These are phyloP conservation scores for Nemania abortiva DNA, from an alignment of 2,329 filamentous ascomycete species.

Conservation along the genomic window DNA sequence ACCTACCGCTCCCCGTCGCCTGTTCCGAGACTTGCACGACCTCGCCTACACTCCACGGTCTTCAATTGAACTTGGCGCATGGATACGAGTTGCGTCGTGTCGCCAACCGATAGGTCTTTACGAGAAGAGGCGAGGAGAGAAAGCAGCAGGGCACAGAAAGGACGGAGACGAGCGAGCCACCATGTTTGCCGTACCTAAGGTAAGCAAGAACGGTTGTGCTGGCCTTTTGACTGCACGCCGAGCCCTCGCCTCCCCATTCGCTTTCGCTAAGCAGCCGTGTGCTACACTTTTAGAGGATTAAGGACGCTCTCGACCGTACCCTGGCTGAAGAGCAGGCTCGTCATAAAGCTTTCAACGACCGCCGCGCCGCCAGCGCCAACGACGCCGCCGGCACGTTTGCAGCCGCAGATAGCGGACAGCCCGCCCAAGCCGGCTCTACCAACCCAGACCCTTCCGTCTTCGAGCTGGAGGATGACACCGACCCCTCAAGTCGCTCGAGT, in stretches of 20 bases:
- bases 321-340: constrained; percentile 94
- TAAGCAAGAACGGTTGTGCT: constrained; percentile 31
- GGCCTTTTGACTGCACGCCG: background rate
- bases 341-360: constrained; percentile 67
- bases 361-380: constrained; percentile 56
- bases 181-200: constrained; percentile 47
- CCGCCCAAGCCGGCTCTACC: constrained; percentile 53
- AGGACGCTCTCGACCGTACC: constrained; percentile 85
- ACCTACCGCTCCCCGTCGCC: background rate
- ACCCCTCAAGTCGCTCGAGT: constrained; percentile 70
- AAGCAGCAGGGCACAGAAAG: background rate
- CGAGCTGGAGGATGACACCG: constrained; percentile 87
- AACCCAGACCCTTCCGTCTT: constrained; percentile 89
- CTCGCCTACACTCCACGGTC: no score
- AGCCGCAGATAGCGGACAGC: constrained; percentile 54
- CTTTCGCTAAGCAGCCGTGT: constrained; percentile 27
- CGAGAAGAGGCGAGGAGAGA: constrained; percentile 11
- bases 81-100: constrained; percentile 14
- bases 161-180: constrained; percentile 29
- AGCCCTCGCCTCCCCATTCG: background rate
- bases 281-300: constrained; percentile 71
- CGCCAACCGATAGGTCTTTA: background rate
- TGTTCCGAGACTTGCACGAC: background rate
- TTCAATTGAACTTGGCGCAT: constrained; percentile 22
- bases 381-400: constrained; percentile 53